Conservation (phyloP, 305 asterid species). For the Fraxinus greggii region DNA sequence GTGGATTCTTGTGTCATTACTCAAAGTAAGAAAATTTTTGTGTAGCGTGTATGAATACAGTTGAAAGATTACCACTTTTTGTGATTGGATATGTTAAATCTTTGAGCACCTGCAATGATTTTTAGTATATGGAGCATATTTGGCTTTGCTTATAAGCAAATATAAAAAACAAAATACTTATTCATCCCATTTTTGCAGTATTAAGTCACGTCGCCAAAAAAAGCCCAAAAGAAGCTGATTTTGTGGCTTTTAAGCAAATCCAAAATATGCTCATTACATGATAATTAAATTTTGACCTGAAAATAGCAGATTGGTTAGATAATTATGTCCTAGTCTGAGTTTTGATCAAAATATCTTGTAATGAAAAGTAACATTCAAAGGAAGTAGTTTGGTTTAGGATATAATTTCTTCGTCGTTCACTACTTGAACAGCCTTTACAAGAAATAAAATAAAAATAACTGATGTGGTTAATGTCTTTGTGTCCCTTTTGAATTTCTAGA, state of each 20-base stretch:
- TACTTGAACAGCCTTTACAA: conserved; percentile 17
- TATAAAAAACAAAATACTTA: background rate
- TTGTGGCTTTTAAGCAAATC: background rate
- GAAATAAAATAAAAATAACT: conserved; percentile 2
- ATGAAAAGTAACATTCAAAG: background rate
- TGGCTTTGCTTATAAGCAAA: background rate
- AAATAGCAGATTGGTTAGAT: background rate
- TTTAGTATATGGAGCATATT: background rate
- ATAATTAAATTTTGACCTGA: background rate
- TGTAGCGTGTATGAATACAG: background rate
- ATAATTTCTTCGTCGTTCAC: background rate
- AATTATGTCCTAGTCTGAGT: background rate
- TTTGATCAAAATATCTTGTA: background rate
- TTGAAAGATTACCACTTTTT: background rate
- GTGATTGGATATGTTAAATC: background rate
- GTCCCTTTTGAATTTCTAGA: conserved; percentile 49
- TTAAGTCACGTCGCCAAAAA: background rate
- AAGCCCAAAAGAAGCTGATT: background rate
- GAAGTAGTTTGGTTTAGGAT: background rate
- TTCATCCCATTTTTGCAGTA: background rate
- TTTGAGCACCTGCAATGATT: background rate
- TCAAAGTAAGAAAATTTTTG: background rate
- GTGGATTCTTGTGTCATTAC: conserved; percentile 7
- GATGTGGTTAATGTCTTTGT: conserved; percentile 18
- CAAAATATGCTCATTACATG: background rate